These are phyloP conservation scores for Suillus paluster DNA, from an alignment of 768 basidiomycete genomes.

Conservation along the genomic window DNA sequence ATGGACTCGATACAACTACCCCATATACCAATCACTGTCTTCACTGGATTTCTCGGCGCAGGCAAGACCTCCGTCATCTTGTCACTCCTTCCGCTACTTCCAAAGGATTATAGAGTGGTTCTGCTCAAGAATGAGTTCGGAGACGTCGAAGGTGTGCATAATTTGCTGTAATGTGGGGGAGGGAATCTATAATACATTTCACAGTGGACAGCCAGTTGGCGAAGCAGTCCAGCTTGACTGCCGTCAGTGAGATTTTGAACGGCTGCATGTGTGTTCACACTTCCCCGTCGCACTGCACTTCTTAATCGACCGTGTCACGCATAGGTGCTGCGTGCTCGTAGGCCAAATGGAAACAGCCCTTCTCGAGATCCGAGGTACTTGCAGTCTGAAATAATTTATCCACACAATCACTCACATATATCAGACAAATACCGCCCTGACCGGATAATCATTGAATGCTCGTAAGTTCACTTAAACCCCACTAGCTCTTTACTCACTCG, in stretches of 20 bases:
- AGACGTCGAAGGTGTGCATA: conserved; percentile 76
- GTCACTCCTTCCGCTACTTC: conserved; percentile 79
- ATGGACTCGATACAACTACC: background rate
- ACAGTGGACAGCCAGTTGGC: conserved; percentile 92
- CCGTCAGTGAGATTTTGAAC: conserved; percentile 92
- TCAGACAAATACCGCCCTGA: conserved; percentile 84
- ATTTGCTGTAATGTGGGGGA: background rate
- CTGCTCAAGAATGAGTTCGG: conserved; percentile 97
- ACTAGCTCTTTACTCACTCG: conserved; percentile 8
- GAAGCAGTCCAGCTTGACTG: conserved; percentile 78
- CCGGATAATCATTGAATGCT: conserved; percentile 94
- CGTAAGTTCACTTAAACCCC: conserved; percentile 52
- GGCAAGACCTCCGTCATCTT: conserved; percentile 85
- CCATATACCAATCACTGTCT: conserved; percentile 85
- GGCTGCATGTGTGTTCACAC: conserved; percentile 77
- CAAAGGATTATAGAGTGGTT: conserved; percentile 86
- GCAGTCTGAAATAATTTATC: conserved; percentile 14
- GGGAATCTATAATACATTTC: conserved; percentile 8
- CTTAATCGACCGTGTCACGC: background rate
- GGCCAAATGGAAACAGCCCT: conserved; percentile 94
- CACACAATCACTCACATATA: background rate
- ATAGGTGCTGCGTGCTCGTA: conserved; percentile 90
- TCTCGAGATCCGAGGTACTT: conserved; percentile 78
- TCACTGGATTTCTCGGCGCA: conserved; percentile 92
- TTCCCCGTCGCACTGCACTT: background rate